Percentiles rank a stretch among this genome's conserved stretches.
These are phyloP conservation scores for Meripilus lineatus DNA, from an alignment of 1,284 basidiomycete species.

Conservation along the genomic window DNA sequence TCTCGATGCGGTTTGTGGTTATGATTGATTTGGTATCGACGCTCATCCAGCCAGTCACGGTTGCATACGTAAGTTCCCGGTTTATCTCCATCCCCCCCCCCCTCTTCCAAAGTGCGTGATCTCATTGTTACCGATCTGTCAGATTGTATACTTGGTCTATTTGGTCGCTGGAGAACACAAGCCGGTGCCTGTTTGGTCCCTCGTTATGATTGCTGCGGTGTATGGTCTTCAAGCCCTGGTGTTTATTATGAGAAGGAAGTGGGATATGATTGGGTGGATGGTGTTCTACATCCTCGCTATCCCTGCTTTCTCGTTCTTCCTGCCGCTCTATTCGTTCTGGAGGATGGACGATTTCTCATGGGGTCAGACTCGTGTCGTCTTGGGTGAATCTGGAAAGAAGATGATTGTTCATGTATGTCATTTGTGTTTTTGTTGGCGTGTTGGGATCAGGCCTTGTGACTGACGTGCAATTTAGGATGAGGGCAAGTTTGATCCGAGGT, in stretches of 20 bases:
- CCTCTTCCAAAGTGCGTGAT: background rate
- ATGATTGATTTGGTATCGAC: constrained; percentile 93
- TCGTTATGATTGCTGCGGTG: constrained; percentile 90
- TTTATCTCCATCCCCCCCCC: no score
- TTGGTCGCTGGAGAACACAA: constrained; percentile 61
- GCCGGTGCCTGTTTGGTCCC: constrained; percentile 70
- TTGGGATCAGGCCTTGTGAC: background rate
- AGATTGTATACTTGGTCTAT: constrained; percentile 88
- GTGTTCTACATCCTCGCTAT: constrained; percentile 93
- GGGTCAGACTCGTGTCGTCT: constrained; percentile 92
- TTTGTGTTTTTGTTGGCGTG: background rate
- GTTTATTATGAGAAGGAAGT: constrained; percentile 83
- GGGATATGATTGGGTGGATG: constrained; percentile 99
- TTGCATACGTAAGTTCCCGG: constrained; percentile 80
- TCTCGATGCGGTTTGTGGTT: constrained; percentile 98
- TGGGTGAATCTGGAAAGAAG: constrained; percentile 95
- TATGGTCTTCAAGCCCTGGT: constrained; percentile 90
- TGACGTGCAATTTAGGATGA: constrained; percentile 63
- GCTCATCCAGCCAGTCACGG: constrained; percentile 86
- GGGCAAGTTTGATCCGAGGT: constrained; percentile 90
- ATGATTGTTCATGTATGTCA: constrained; percentile 83
- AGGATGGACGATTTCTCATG: constrained; percentile 99
- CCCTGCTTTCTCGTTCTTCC: constrained; percentile 87
- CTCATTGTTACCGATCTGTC: constrained; percentile 13
- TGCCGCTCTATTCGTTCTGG: constrained; percentile 98